Conservation (phyloP, 2,329 filamentous ascomycete species). For the Botryotinia narcissicola region DNA sequence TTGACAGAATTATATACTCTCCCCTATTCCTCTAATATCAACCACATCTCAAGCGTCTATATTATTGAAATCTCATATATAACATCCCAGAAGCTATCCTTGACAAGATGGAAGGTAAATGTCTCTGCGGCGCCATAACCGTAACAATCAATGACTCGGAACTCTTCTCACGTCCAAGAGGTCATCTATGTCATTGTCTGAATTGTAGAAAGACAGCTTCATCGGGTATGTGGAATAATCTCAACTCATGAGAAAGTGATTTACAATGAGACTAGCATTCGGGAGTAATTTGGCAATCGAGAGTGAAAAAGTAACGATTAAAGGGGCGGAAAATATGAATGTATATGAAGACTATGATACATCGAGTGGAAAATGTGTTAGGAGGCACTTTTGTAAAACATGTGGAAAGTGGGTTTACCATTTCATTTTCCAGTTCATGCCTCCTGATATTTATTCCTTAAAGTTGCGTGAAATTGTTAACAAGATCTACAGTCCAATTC, state of each 20-base stretch:
- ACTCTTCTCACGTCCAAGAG: constrained; percentile 44
- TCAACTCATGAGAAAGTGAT: neutral
- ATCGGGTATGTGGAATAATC: neutral
- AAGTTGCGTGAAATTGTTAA: neutral
- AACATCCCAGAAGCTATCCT: neutral
- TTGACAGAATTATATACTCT: neutral
- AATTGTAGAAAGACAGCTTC: constrained; percentile 40
- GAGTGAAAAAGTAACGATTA: constrained; percentile 43
- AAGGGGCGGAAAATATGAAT: constrained; percentile 44
- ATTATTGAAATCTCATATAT: neutral
- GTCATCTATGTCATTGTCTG: constrained; percentile 50
- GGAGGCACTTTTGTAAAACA: constrained; percentile 45
- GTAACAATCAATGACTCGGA: constrained; percentile 49
- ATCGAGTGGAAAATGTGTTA: constrained; percentile 46
- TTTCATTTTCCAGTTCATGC: neutral
- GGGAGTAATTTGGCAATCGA: constrained; percentile 37
- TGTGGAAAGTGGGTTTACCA: constrained; percentile 44
- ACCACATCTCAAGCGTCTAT: neutral
- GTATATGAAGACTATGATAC: constrained; percentile 46
- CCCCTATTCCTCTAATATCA: neutral
- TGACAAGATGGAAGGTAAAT: constrained; percentile 39
- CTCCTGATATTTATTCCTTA: neutral
- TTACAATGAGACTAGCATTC: neutral
- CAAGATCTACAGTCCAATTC: constrained; percentile 43
- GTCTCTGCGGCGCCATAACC: constrained; percentile 48